Percentiles rank a stretch among this genome's conserved stretches.
Conservation (phyloP, 2,329 filamentous ascomycete species). For the Cercospora sp. region DNA sequence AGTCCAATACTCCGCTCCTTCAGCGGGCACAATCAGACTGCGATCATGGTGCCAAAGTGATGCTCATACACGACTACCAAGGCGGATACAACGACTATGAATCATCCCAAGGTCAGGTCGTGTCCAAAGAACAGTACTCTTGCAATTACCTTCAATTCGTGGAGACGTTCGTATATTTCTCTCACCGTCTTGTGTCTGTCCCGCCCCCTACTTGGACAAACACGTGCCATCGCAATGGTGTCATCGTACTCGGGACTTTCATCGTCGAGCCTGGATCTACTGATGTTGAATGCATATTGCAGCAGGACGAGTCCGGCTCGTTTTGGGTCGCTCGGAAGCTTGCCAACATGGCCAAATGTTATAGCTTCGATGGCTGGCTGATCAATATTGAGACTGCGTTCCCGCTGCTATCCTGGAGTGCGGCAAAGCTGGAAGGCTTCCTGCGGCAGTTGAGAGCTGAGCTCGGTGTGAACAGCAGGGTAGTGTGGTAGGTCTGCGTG, state of each 20-base stretch:
- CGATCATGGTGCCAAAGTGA: constrained; percentile 27
- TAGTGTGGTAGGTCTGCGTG: constrained; percentile 44
- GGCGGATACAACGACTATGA: constrained; percentile 51
- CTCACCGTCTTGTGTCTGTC: constrained; percentile 48
- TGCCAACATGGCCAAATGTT: constrained; percentile 42
- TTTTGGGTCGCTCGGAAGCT: constrained; percentile 41
- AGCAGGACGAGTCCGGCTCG: constrained; percentile 13
- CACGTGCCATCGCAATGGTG: constrained; percentile 49
- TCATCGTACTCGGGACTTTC: constrained; percentile 46
- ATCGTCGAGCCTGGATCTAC: constrained; percentile 46
- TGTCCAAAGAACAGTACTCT: constrained; percentile 40
- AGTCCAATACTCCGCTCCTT: constrained; percentile 43
- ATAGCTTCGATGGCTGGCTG: constrained; percentile 52
- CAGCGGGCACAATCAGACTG: constrained; percentile 18
- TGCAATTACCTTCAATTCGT: constrained; percentile 49
- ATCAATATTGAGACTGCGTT: constrained; percentile 50
- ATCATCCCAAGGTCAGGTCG: constrained; percentile 35
- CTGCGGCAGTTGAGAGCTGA: constrained; percentile 41
- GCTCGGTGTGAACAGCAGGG: constrained; percentile 34
- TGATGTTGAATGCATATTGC: constrained; percentile 37
- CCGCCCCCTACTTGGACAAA: constrained; percentile 51
- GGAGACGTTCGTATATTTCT: constrained; percentile 51
- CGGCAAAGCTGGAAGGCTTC: constrained; percentile 39
- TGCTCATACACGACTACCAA: constrained; percentile 44
- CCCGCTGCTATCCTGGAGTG: constrained; percentile 37